Percentiles rank a stretch among this genome's conserved stretches.
Evolutionary conservation across 805 yeast genomes (phyloP).

Genomic region (Candida morakotiae): DNA sequence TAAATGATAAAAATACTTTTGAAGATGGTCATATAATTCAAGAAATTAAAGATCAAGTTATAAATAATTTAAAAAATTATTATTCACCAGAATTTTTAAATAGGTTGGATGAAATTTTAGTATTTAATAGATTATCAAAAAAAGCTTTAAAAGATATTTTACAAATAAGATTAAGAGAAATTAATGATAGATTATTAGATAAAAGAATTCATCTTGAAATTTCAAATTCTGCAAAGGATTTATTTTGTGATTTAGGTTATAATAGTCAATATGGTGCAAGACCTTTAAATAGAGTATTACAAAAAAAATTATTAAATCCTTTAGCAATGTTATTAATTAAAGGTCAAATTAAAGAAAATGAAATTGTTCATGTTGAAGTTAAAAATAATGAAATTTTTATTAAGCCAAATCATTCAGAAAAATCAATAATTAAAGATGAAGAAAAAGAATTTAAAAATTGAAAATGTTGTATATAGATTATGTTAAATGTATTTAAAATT

Average conservation of each 20-base stretch:
- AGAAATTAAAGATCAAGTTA: conserved; percentile 52
- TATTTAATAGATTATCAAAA: conserved; percentile 86
- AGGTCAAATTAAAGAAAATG: conserved; percentile 60
- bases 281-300: conserved; percentile 88
- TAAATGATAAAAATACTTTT: conserved; percentile 57
- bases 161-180: conserved; percentile 77
- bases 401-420: conserved; percentile 29
- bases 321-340: conserved; percentile 75
- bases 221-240: conserved; percentile 61
- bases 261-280: conserved; percentile 94
- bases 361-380: conserved; percentile 25
- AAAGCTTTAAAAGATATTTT: conserved; percentile 73
- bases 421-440: conserved; percentile 3
- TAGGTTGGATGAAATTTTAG: conserved; percentile 89
- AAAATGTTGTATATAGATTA: too few species aligned
- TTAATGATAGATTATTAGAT: conserved; percentile 71
- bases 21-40: conserved; percentile 58
- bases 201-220: conserved; percentile 66
- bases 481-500: background rate
- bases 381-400: conserved; percentile 22
- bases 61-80: conserved; percentile 60
- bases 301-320: conserved; percentile 80
- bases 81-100: conserved; percentile 96
- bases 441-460: conserved; percentile 3
- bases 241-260: conserved; percentile 84